These are phyloP conservation scores for Sporothrix schenckii DNA, from an alignment of 2,329 filamentous ascomycete species.

Conservation along the genomic window DNA sequence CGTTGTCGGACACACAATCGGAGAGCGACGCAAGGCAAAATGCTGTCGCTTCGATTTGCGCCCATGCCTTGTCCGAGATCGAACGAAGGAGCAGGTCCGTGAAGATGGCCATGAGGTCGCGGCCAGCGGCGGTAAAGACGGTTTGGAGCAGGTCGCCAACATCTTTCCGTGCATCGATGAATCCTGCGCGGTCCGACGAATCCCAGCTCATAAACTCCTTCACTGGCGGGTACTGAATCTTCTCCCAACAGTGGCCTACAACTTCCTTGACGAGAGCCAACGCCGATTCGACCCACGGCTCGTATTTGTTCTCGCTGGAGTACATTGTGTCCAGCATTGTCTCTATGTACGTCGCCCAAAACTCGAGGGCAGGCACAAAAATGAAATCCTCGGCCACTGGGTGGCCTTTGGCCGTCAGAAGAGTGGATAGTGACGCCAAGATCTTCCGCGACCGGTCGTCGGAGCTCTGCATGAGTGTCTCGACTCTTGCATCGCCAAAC, in stretches of 20 bases:
- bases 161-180: conserved; percentile 74
- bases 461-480: conserved; percentile 58
- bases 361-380: conserved; percentile 74
- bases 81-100: conserved; percentile 57
- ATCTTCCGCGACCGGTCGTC: conserved; percentile 57
- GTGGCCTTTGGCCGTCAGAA: conserved; percentile 67
- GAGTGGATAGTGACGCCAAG: conserved; percentile 62
- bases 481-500: conserved; percentile 67
- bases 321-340: conserved; percentile 63
- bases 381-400: conserved; percentile 74
- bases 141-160: conserved; percentile 77
- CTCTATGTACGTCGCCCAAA: conserved; percentile 79
- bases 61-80: conserved; percentile 55
- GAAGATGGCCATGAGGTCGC: conserved; percentile 60
- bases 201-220: conserved; percentile 68
- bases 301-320: conserved; percentile 50
- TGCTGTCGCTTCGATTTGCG: conserved; percentile 62
- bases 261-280: conserved; percentile 64
- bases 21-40: conserved; percentile 69
- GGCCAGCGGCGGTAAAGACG: conserved; percentile 64
- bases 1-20: conserved; percentile 64
- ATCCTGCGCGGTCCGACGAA: conserved; percentile 66
- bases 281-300: conserved; percentile 61
- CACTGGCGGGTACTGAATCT: conserved; percentile 67
- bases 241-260: conserved; percentile 67